Percentiles rank a stretch among this genome's conserved stretches.
Conservation (phyloP, 768 basidiomycete species). For the Pulveroboletus sp. region DNA sequence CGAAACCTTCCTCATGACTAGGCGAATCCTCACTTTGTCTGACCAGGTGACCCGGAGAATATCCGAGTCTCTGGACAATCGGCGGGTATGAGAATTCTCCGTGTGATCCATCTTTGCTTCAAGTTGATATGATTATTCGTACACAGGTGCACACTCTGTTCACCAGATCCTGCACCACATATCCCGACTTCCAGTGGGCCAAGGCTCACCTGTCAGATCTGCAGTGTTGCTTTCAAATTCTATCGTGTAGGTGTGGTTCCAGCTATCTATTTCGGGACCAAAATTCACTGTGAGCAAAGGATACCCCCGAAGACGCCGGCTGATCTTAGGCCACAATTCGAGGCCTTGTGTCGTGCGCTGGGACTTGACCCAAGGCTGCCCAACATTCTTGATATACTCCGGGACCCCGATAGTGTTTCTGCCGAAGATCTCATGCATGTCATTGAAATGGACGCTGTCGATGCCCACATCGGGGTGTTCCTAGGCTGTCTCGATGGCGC, state of each 20-base stretch:
- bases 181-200: constrained; percentile 54
- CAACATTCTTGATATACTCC: constrained; percentile 46
- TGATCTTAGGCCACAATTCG: constrained; percentile 60
- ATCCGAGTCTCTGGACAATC: constrained; percentile 67
- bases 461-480: constrained; percentile 57
- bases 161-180: constrained; percentile 72
- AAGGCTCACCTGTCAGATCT: constrained; percentile 60
- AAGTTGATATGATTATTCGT: background rate
- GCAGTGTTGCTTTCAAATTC: constrained; percentile 73
- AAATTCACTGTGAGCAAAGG: constrained; percentile 21
- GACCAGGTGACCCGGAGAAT: constrained; percentile 54
- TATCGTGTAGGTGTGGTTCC: constrained; percentile 50
- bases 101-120: background rate
- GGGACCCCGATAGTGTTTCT: constrained; percentile 46
- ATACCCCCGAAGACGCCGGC: constrained; percentile 55
- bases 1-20: background rate
- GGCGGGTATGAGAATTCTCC: constrained; percentile 45
- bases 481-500: constrained; percentile 58
- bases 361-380: constrained; percentile 50
- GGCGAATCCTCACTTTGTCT: background rate
- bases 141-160: constrained; percentile 69
- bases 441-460: constrained; percentile 58
- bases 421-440: constrained; percentile 49
- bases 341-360: constrained; percentile 56
- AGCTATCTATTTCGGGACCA: too few species aligned